phyloP scores from a whole-genome alignment of 140 eudicot genomes.

The Anethum foeniculum region DNA sequence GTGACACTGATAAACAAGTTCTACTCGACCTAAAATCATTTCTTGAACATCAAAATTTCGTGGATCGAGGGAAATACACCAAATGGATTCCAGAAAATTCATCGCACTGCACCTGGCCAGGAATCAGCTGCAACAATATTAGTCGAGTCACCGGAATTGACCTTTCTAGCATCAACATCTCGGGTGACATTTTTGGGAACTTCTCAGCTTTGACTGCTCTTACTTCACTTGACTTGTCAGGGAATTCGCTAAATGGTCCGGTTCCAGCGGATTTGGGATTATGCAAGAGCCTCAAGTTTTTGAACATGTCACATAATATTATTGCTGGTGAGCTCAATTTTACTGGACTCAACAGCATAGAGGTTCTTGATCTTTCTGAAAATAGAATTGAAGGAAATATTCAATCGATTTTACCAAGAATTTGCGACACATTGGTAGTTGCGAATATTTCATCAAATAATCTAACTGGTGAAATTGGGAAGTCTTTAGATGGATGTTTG shows the following conservation, averaged over 20 bases:
- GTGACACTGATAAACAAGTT: slow-evolving; percentile 55
- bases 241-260: slow-evolving; percentile 42
- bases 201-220: slow-evolving; percentile 71
- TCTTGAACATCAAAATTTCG: slow-evolving; percentile 32
- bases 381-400: slow-evolving; percentile 56
- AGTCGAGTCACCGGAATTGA: slow-evolving; percentile 51
- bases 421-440: slow-evolving; percentile 55
- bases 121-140: slow-evolving; percentile 42
- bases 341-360: slow-evolving; percentile 47
- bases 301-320: slow-evolving; percentile 66
- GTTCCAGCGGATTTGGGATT: slow-evolving; percentile 53
- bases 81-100: slow-evolving; percentile 40
- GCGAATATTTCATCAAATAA: slow-evolving; percentile 70
- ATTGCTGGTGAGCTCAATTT: slow-evolving; percentile 52
- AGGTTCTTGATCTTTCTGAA: slow-evolving; percentile 64
- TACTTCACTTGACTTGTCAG: slow-evolving; percentile 52
- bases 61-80: slow-evolving; percentile 47
- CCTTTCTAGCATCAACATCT: slow-evolving; percentile 41
- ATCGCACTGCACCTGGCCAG: slow-evolving; percentile 64
- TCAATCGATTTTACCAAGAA: slow-evolving; percentile 34
- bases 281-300: slow-evolving; percentile 52
- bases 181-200: slow-evolving; percentile 51
- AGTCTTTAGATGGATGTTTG: slow-evolving; percentile 38
- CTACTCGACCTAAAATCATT: slow-evolving; percentile 45
- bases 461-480: slow-evolving; percentile 56